phyloP scores from a whole-genome alignment of 768 basidiomycete genomes.

The Boletus rex-veris region DNA sequence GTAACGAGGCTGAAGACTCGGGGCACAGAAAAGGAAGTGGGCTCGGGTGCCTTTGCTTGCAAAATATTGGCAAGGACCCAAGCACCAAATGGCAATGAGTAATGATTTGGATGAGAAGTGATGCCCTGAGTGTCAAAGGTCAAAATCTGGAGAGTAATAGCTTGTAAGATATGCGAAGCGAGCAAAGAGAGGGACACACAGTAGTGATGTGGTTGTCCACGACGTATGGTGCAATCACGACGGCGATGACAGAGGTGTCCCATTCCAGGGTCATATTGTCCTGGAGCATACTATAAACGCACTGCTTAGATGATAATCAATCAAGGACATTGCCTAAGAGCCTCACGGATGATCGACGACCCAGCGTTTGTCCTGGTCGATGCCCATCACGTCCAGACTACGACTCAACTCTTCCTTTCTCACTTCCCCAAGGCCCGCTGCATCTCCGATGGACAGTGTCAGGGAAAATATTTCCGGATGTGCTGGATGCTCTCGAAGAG shows the following conservation, averaged over 20 bases:
- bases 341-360: slow-evolving; percentile 72
- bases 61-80: slow-evolving; percentile 39
- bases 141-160: slow-evolving; percentile 53
- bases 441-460: slow-evolving; percentile 77
- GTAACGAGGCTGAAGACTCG: slow-evolving; percentile 60
- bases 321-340: slow-evolving; percentile 2
- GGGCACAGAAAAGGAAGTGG: slow-evolving; percentile 29
- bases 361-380: slow-evolving; percentile 51
- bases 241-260: slow-evolving; percentile 57
- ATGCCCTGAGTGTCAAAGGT: slow-evolving; percentile 80
- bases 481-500: slow-evolving; percentile 34
- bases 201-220: slow-evolving; percentile 55
- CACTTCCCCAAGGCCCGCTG: slow-evolving; percentile 66
- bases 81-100: slow-evolving; percentile 59
- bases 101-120: slow-evolving; percentile 87
- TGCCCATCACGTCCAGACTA: slow-evolving; percentile 67
- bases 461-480: slow-evolving; percentile 50
- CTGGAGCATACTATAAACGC: slow-evolving; percentile 52
- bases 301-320: slow-evolving; percentile 7
- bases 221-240: slow-evolving; percentile 57
- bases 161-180: background rate
- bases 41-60: slow-evolving; percentile 28
- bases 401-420: slow-evolving; percentile 55
- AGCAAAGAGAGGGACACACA: slow-evolving; percentile 38
- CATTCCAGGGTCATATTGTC: slow-evolving; percentile 71